Evolutionary conservation across 768 basidiomycete genomes (phyloP), one percentile per base, ranked within the genome.

Genomic region (Pleurotus salmoneostramineus): DNA sequence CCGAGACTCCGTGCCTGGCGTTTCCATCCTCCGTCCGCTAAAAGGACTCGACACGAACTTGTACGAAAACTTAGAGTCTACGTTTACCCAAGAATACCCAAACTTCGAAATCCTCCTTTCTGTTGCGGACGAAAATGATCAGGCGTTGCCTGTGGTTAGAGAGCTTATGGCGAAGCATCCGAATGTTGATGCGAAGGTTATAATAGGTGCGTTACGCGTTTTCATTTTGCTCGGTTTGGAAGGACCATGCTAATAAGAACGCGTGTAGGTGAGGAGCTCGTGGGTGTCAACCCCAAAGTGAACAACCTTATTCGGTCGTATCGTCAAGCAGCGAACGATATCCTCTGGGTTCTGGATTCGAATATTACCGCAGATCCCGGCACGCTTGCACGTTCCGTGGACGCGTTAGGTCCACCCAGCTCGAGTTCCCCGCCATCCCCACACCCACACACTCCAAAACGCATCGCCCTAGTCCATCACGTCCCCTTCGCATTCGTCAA

Each of bases 291-390:
- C 64, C 97, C 97, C 0, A 98, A 98, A 78, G 89, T 98, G 65
- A 98, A 98, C 76, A 98, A 98, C 71, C 87, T 99, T 48, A 80
- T 95, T 61, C 85, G 86, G 35, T 82, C 95, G 11, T 98, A 95
- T 69, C 77, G 79, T 46, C 74, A 83, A 66, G 97, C 96, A 0
- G 74, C 80, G 56, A 78, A 97, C 67, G 94, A 98, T 66, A 90
- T 98, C 50, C 74, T 98, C 50, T 99, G 95, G 95, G 89, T 98
- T 33, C 80, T 98, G 50, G 97, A 99, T 71, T 97, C 96, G n/a
- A 96, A 96, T 63, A 83, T 98, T 52, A 82, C 85, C 58, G 86
- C 88, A 21, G 83, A 84, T 46, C 79, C 87, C 0, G 87, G 87
- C 12, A 89, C 93, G 8, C 83, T 99, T 27, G 85, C 88, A 2